A percentile compares a stretch with the other conserved stretches of the same genome.
These are phyloP conservation scores for Phlegmacium glaucopus DNA, from an alignment of 768 basidiomycete genomes.

Conservation along the genomic window DNA sequence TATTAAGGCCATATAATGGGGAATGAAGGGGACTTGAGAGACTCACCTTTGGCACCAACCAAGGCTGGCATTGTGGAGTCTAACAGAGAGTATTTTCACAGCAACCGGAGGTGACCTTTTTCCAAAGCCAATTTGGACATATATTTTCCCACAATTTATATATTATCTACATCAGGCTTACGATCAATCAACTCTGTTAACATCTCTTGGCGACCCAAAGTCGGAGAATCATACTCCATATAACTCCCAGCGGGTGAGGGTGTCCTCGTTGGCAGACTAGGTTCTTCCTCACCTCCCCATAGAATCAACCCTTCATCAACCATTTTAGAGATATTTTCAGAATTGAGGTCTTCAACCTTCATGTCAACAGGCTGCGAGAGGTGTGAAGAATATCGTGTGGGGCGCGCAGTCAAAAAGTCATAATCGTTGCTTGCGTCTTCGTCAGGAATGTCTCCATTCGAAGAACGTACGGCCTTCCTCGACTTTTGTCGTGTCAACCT, in stretches of 20 bases:
- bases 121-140: not conserved
- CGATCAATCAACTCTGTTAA: conserved; percentile 15
- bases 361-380: conserved; percentile 37
- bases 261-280: not conserved
- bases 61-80: conserved; percentile 42
- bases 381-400: conserved; percentile 36
- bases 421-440: conserved; percentile 39
- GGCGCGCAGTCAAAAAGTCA: conserved; percentile 44
- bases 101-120: conserved; percentile 2
- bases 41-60: conserved; percentile 39
- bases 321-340: conserved; percentile 43
- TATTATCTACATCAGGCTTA: not conserved
- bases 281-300: conserved; percentile 26
- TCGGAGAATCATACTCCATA: conserved; percentile 1
- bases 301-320: conserved; percentile 48
- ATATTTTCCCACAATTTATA: not conserved
- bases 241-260: not conserved
- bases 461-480: conserved; percentile 11
- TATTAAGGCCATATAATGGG: conserved; percentile 8
- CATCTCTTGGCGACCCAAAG: conserved; percentile 12
- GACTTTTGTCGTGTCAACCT: conserved; percentile 12
- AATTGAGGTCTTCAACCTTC: conserved; percentile 44
- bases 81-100: conserved; percentile 2
- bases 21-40: conserved; percentile 6
- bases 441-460: conserved; percentile 6